Base-by-base conservation (phyloP, 768 basidiomycete genomes). In the Naganishia vaughanmartiniae region DNA sequence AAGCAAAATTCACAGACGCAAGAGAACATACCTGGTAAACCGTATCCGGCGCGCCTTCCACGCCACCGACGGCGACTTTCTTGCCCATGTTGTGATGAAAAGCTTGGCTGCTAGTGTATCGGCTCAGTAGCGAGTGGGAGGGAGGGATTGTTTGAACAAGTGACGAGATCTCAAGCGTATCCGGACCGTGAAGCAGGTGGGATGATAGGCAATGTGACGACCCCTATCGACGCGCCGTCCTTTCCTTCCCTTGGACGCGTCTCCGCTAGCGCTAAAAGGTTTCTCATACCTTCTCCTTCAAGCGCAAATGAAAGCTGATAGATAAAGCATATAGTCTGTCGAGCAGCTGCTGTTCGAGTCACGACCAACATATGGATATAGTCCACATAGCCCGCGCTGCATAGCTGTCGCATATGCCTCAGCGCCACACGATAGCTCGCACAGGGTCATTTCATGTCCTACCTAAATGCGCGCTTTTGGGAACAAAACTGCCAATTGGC, bases 11-110 rank as follows among this genome's bases (percentile, higher is more conserved):
- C n/a, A 2, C 69, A 39, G 34, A 30, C 46, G 14, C n/a, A n/a
- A 24, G 24, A n/a, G 24, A n/a, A 67, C 71, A 54, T 39, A 72
- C 71, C 39, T 67, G 66, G 46, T 67, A 72, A 10, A 72, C 71
- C 4, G 71, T 72, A 65, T 72, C 66, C 34, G 71, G 71, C 36
- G 60, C 60, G 31, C 71, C 71, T 24, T 54, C 57, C 56, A 67
- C 71, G 46, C 45, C 65, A 12, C 54, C 54, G 46, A 72, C 58
- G 33, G 71, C 66, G 24, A 66, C 58, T 53, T 72, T 72, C 51
- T 72, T 72, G 24, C 69, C 69, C 69, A 70, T 70, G 15, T 26
- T 53, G 42, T 4, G 26, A 15, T 19, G 2, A n/a, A n/a, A 12
- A 24, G 19, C 4, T 51, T 51, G 21, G n/a, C 4, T n/a, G 48